Evolutionary conservation across 1,284 basidiomycete genomes (phyloP).

Genomic region (Malassezia brasiliensis): DNA sequence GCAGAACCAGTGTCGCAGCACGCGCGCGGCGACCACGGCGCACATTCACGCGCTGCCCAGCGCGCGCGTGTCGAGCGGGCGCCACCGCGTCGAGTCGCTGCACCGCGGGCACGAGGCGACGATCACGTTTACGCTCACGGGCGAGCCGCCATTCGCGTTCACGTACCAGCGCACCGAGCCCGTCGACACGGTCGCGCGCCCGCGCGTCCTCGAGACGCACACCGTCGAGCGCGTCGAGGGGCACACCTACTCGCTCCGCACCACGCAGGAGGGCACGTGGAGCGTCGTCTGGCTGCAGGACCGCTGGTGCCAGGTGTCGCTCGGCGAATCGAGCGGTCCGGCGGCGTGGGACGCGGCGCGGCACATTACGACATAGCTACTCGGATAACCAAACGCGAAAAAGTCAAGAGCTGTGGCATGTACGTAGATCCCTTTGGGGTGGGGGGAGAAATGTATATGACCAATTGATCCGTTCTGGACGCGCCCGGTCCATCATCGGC

Average conservation of each 20-base stretch:
- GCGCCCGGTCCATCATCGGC: no score
- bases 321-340: constrained; percentile 30
- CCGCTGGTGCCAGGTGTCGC: constrained; percentile 56
- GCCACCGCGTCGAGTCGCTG: constrained; percentile 69
- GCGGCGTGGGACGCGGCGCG: constrained; percentile 5
- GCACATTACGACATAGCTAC: no score
- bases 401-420: neutral
- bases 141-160: constrained; percentile 89
- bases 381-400: no score
- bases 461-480: no score
- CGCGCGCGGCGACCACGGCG: constrained; percentile 58
- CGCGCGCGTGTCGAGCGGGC: constrained; percentile 76
- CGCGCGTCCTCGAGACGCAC: constrained; percentile 40
- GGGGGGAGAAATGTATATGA: neutral
- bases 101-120: constrained; percentile 77
- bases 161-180: constrained; percentile 50
- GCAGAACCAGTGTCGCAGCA: constrained; percentile 43
- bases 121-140: constrained; percentile 75
- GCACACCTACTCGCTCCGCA: constrained; percentile 74
- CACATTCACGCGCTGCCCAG: constrained; percentile 75
- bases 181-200: constrained; percentile 34
- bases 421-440: no score
- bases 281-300: constrained; percentile 82
- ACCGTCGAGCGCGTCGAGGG: constrained; percentile 46
- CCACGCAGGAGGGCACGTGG: constrained; percentile 81